These are phyloP conservation scores for Bipolaris zeicola DNA, from an alignment of 2,329 filamentous ascomycete species.

Conservation along the genomic window DNA sequence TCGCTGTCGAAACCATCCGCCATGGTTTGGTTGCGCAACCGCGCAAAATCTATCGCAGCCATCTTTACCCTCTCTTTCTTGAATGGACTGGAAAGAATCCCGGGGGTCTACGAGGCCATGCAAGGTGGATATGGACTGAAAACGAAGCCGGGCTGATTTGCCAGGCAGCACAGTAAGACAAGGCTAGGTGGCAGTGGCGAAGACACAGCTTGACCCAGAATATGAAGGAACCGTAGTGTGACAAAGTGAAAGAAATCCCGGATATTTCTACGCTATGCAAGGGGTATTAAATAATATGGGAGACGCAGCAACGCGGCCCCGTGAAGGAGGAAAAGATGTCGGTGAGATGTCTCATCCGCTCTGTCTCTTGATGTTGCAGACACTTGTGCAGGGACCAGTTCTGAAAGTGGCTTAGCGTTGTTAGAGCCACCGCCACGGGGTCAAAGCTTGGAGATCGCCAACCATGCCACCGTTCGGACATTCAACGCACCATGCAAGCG, in stretches of 20 bases:
- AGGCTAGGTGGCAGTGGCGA: slow-evolving; percentile 41
- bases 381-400: slow-evolving; percentile 14
- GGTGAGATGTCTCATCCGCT: slow-evolving; percentile 13
- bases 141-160: slow-evolving; percentile 1
- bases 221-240: slow-evolving; percentile 18
- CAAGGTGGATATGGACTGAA: background rate
- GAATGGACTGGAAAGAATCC: background rate
- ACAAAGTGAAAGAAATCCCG: slow-evolving; percentile 19
- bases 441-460: slow-evolving; percentile 28
- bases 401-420: slow-evolving; percentile 14
- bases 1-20: slow-evolving; percentile 92
- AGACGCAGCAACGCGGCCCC: slow-evolving; percentile 6
- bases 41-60: slow-evolving; percentile 59
- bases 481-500: slow-evolving; percentile 31
- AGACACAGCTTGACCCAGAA: slow-evolving; percentile 26
- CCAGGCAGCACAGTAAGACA: slow-evolving; percentile 4
- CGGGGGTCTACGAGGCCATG: background rate
- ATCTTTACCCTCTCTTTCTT: slow-evolving; percentile 22
- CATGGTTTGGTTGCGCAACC: slow-evolving; percentile 85
- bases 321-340: slow-evolving; percentile 8
- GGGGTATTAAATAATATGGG: slow-evolving; percentile 13
- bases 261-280: slow-evolving; percentile 42
- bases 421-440: slow-evolving; percentile 28
- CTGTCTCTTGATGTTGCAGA: slow-evolving; percentile 14
- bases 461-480: slow-evolving; percentile 26